Base-by-base conservation (phyloP, 306 rosid genomes). In the Lotus japonicus region DNA sequence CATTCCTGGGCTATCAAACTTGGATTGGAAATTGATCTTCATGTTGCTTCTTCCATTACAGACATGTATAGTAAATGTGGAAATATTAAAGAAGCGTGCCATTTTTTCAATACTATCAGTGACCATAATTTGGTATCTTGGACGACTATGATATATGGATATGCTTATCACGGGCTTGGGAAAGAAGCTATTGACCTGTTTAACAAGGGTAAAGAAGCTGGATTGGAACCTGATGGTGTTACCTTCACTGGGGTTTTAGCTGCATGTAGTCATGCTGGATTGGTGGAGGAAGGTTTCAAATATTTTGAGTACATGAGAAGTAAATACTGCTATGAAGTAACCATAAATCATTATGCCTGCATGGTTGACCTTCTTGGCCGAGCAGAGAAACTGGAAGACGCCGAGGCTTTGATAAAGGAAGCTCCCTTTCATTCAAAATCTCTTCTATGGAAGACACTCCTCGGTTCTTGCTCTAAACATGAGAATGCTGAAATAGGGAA, bases 1-100 rank as follows among this genome's bases (percentile, higher is more conserved):
- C 85, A 81, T 77, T 71, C 85, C 18, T 73, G 64, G 51, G 77
- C 28, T 68, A 69, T 58, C 68, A 81, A 66, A 62, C 50, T 35
- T 57, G 85, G 82, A 42, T 67, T 73, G 23, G 64, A 63, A 58
- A 66, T 62, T 43, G 66, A 77, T 77, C 55, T 73, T 35, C 80
- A 64, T 10, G 74, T 81, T 38, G 77, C 77, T 63, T 77, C 85
- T 51, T 81, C 85, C 58, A 64, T 77, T 46, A 73, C 70, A 42
- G 82, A 81, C 65, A 81, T 81, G 85, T 77, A 77, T 42, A 73
- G 85, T 53, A 81, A 81, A 73, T 77, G 85, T 57, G 85, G 82
- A 68, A 62, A 23, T 44, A 64, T 81, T 62, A 64, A 77, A 36
- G 85, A 81, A 49, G 82, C 85, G 9, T 17, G 58, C 63, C 71